A percentile compares a stretch with the other conserved stretches of the same genome.
phyloP scores from a whole-genome alignment of 1,284 basidiomycete genomes.

The Sanguinoderma infundibulare region DNA sequence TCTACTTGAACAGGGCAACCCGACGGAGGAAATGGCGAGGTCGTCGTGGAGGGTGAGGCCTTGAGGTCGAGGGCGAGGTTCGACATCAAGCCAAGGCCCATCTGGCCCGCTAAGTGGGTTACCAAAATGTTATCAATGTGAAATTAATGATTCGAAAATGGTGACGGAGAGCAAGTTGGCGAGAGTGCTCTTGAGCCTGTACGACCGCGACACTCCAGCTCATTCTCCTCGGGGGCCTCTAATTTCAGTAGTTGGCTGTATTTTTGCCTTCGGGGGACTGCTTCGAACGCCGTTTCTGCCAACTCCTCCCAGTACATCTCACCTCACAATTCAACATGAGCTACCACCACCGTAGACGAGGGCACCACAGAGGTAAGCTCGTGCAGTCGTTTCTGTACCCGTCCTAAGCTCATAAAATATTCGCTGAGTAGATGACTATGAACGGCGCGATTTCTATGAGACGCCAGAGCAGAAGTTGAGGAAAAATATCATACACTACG shows the following conservation, averaged over 20 bases:
- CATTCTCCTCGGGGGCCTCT: neutral
- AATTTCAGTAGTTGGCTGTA: neutral
- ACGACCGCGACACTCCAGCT: neutral
- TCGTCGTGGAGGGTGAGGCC: neutral
- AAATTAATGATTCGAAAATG: neutral
- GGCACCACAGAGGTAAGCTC: slow-evolving; percentile 52
- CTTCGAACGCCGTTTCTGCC: neutral
- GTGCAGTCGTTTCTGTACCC: neutral
- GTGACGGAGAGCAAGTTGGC: neutral
- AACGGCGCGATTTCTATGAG: slow-evolving; percentile 64
- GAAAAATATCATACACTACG: slow-evolving; percentile 73
- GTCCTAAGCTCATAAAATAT: neutral
- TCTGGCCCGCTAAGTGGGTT: neutral
- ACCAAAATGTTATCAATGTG: neutral
- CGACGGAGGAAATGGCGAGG: neutral
- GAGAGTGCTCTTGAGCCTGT: neutral
- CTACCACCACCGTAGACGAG: slow-evolving; percentile 46
- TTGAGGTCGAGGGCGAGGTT: slow-evolving; percentile 4
- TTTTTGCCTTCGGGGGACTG: too few relatives aligned
- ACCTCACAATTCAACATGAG: slow-evolving; percentile 41
- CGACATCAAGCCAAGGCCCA: too few relatives aligned
- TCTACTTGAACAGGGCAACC: slow-evolving; percentile 2
- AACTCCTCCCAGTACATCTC: neutral
- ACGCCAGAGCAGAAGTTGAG: slow-evolving; percentile 76
- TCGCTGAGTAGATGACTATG: slow-evolving; percentile 49